These are phyloP conservation scores for Gryganskiella cystojenkinii DNA, from an alignment of 192 early-diverging fungal species.

Conservation along the genomic window DNA sequence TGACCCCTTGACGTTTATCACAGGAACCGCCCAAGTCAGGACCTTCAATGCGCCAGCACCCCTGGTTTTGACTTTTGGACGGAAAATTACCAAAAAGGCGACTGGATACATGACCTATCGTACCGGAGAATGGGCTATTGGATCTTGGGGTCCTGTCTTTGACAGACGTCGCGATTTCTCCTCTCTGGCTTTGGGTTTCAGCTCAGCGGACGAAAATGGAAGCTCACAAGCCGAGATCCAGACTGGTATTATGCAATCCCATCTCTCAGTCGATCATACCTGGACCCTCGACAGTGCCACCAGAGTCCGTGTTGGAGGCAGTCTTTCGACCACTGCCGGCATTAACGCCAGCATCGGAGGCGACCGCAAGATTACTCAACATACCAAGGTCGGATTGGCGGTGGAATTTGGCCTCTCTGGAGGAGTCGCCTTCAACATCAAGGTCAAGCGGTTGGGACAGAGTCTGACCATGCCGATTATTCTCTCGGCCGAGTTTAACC, in stretches of 20 bases:
- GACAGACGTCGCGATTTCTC: constrained; percentile 56
- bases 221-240: constrained; percentile 62
- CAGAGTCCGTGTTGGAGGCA: constrained; percentile 55
- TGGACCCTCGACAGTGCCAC: constrained; percentile 56
- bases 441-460: constrained; percentile 75
- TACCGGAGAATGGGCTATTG: constrained; percentile 79
- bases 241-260: constrained; percentile 64
- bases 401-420: constrained; percentile 69
- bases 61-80: constrained; percentile 68
- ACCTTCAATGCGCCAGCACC: constrained; percentile 74
- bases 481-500: constrained; percentile 67
- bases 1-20: constrained; percentile 71
- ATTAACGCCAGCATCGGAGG: constrained; percentile 61
- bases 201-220: constrained; percentile 54
- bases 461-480: constrained; percentile 72
- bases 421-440: constrained; percentile 69
- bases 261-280: constrained; percentile 62
- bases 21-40: constrained; percentile 62
- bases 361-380: constrained; percentile 63
- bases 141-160: constrained; percentile 67
- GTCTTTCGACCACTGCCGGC: constrained; percentile 62
- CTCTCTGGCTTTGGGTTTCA: constrained; percentile 62
- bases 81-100: constrained; percentile 67
- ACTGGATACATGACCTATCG: constrained; percentile 81
- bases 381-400: constrained; percentile 66